Conservation (phyloP, 2,329 filamentous ascomycete genomes). For the Massarina eburnea region DNA sequence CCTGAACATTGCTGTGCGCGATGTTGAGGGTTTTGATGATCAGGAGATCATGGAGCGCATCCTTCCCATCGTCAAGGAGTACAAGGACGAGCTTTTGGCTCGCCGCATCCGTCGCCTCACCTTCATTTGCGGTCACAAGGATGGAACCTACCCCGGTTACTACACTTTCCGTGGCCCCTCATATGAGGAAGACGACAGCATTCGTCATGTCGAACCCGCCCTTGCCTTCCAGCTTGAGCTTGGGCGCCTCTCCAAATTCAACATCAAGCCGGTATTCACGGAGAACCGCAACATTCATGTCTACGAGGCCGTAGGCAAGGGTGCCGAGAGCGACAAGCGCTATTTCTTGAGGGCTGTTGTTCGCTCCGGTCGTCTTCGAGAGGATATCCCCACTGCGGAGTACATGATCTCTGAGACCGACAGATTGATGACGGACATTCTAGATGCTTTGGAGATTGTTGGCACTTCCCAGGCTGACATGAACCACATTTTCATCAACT, state of each 20-base stretch:
- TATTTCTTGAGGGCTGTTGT: slow-evolving; percentile 98
- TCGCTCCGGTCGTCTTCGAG: slow-evolving; percentile 86
- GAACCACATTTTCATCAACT: slow-evolving; percentile 99
- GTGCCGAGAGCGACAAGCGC: slow-evolving; percentile 92
- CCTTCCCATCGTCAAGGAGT: slow-evolving; percentile 71
- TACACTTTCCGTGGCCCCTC: slow-evolving; percentile 94
- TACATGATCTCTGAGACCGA: slow-evolving; percentile 98
- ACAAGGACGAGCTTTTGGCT: slow-evolving; percentile 79
- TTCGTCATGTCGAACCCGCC: slow-evolving; percentile 95
- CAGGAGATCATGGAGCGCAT: slow-evolving; percentile 78
- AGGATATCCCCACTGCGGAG: slow-evolving; percentile 97
- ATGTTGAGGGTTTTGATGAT: slow-evolving; percentile 82
- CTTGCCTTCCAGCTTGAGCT: slow-evolving; percentile 98
- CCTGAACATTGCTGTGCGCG: slow-evolving; percentile 86
- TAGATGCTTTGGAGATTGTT: slow-evolving; percentile 96
- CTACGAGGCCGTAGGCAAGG: slow-evolving; percentile 94
- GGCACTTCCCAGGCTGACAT: slow-evolving; percentile 99
- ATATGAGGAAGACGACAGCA: slow-evolving; percentile 90
- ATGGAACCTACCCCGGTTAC: slow-evolving; percentile 94
- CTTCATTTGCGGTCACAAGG: slow-evolving; percentile 93
- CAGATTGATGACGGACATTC: slow-evolving; percentile 93
- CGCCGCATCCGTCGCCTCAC: slow-evolving; percentile 86
- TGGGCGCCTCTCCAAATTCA: slow-evolving; percentile 90
- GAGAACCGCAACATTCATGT: slow-evolving; percentile 99
- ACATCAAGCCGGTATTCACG: slow-evolving; percentile 97